These are phyloP conservation scores for Porpolomopsis calyptriformis DNA, from an alignment of 768 basidiomycete species.

Conservation along the genomic window DNA sequence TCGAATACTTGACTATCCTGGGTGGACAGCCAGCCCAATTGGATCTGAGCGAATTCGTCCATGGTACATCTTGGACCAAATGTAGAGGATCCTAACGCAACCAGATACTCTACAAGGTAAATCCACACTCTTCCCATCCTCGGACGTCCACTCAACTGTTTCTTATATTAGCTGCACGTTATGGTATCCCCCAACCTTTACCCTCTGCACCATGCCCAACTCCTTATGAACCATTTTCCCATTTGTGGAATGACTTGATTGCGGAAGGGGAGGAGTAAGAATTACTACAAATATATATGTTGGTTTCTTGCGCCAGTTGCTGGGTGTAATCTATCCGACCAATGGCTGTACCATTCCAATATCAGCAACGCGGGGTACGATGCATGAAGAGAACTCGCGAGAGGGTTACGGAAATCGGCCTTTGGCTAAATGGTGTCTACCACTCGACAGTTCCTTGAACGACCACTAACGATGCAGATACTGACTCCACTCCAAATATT, in stretches of 20 bases:
- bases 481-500: neutral
- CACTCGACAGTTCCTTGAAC: neutral
- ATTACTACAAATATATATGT: no score
- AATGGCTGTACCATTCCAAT: no score
- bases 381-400: constrained; percentile 6
- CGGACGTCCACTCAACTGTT: constrained; percentile 60
- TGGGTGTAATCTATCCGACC: no score
- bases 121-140: constrained; percentile 40
- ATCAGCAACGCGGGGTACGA: no score
- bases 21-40: neutral
- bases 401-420: neutral
- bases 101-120: no score
- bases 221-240: constrained; percentile 36
- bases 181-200: constrained; percentile 67
- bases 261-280: no score
- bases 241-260: no score
- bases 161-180: constrained; percentile 55
- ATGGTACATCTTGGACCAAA: neutral
- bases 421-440: neutral
- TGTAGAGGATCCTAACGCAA: no score
- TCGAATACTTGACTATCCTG: neutral
- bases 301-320: no score
- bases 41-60: neutral
- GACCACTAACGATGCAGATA: neutral
- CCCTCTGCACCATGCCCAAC: constrained; percentile 58